A percentile compares a stretch with the other conserved stretches of the same genome.
These are phyloP conservation scores for Termitomyces sp. DNA, from an alignment of 768 basidiomycete genomes.

Conservation along the genomic window DNA sequence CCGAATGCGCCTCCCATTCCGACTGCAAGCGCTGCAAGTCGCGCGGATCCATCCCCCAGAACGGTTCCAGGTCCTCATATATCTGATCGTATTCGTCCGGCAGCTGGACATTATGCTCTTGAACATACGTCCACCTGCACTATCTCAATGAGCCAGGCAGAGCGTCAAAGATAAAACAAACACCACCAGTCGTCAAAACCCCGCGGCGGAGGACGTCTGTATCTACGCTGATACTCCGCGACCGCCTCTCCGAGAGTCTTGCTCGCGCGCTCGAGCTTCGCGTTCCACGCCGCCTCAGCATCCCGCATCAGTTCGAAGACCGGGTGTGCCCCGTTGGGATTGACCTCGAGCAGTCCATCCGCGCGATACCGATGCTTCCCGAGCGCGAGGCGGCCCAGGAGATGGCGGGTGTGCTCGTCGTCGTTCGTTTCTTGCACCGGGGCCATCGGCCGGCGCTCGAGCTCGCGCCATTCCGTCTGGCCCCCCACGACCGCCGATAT, in stretches of 20 bases:
- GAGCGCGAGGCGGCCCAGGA: slow-evolving; percentile 4
- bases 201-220: slow-evolving; percentile 66
- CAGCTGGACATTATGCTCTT: slow-evolving; percentile 60
- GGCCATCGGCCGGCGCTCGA: neutral
- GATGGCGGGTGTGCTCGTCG: neutral
- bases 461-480: neutral
- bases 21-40: slow-evolving; percentile 28
- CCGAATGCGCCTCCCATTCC: slow-evolving; percentile 30
- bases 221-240: slow-evolving; percentile 69
- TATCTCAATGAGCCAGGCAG: neutral
- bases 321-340: slow-evolving; percentile 51
- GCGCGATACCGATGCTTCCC: slow-evolving; percentile 27
- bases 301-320: slow-evolving; percentile 70
- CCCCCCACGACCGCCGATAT: neutral
- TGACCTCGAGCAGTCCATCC: slow-evolving; percentile 37
- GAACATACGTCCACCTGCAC: slow-evolving; percentile 43
- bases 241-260: slow-evolving; percentile 72
- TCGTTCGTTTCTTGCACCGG: neutral
- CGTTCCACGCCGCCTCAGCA: slow-evolving; percentile 62
- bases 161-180: neutral
- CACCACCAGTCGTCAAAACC: slow-evolving; percentile 84
- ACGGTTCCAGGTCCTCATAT: slow-evolving; percentile 68
- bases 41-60: slow-evolving; percentile 54
- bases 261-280: slow-evolving; percentile 60
- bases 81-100: slow-evolving; percentile 84